Evolutionary conservation across 2,329 filamentous ascomycete species (phyloP), one percentile per base, ranked within the genome.

Genomic region (Talaromyces albobiverticillius): DNA sequence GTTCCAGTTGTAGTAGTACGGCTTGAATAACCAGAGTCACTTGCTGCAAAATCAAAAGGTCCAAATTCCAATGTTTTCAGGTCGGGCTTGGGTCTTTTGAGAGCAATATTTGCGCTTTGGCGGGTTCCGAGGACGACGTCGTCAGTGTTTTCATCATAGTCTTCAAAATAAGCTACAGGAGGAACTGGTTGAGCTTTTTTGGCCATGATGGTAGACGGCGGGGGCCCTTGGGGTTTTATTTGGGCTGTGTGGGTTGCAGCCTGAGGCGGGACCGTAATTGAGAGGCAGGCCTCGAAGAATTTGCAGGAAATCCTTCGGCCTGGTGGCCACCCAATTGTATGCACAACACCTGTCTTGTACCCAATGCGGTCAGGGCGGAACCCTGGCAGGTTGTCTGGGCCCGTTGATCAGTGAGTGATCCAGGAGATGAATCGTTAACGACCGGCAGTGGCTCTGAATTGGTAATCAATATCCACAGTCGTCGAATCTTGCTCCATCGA

Each of bases 11-110:
- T 76, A 60, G 75, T 76, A 62, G 80, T 82, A 64, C 78, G 76
- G 72, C 81, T 84, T 59, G 80, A 83, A 74, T 84, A 84, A 62
- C 82, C 82, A 60, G 82, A 84, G 70, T 86, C 82, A 70, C 79
- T 82, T 61, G n/a, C n/a, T n/a, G 77, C 76, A 64, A 74, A 71
- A 67, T 82, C 78, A 57, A 73, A 70, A 60, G 68, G 68, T 55
- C 63, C 61, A 20, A 51, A n/a, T 57, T 65, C 67, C 47, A 56
- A 55, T 67, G 60, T 67, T 70, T 62, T 68, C 54, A 71, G 63
- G 59, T 73, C 72, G 53, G 79, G 76, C 59, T 73, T 72, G 53
- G 79, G 76, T 59, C 75, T 72, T 71, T 75, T 80, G 57, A 71
- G 71, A 60, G 76, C 69, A 64, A 77, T 68, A 69, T 81, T 80